Evolutionary conservation across 2,329 filamentous ascomycete species (phyloP).

Genomic region (Exophiala oligosperma): DNA sequence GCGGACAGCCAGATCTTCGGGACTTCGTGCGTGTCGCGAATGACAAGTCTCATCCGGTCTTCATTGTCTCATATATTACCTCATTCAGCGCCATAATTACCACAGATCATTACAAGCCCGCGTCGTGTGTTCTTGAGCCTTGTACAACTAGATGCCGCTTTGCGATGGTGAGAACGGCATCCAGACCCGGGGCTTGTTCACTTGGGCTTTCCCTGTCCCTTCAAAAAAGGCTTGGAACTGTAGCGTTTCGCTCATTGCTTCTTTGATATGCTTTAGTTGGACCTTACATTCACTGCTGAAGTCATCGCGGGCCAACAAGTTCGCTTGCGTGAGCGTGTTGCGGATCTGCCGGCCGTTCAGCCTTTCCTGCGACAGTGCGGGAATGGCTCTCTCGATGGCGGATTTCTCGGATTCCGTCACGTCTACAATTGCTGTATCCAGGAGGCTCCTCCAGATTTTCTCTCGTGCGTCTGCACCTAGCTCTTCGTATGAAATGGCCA

Average conservation of each 20-base stretch:
- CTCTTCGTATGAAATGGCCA: slow-evolving; percentile 49
- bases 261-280: slow-evolving; percentile 10
- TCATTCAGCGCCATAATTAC: too few species aligned
- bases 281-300: slow-evolving; percentile 7
- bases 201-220: background rate
- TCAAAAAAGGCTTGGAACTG: slow-evolving; percentile 9
- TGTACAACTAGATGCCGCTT: background rate
- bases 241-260: slow-evolving; percentile 5
- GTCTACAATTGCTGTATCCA: slow-evolving; percentile 6
- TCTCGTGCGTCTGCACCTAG: slow-evolving; percentile 29
- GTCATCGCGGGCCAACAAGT: slow-evolving; percentile 1
- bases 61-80: too few species aligned
- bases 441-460: slow-evolving; percentile 2
- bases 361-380: slow-evolving; percentile 2
- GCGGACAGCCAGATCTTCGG: too few species aligned
- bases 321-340: slow-evolving; percentile 10
- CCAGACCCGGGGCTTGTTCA: slow-evolving; percentile 3
- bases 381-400: slow-evolving; percentile 5
- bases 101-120: too few species aligned
- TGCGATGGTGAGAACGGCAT: slow-evolving; percentile 7
- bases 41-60: too few species aligned
- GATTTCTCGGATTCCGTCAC: slow-evolving; percentile 4
- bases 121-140: too few species aligned
- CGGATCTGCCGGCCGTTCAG: slow-evolving; percentile 18
- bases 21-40: too few species aligned